These are phyloP conservation scores for Anastatica hierochuntica DNA, from an alignment of 345 rosid species.

Conservation along the genomic window DNA sequence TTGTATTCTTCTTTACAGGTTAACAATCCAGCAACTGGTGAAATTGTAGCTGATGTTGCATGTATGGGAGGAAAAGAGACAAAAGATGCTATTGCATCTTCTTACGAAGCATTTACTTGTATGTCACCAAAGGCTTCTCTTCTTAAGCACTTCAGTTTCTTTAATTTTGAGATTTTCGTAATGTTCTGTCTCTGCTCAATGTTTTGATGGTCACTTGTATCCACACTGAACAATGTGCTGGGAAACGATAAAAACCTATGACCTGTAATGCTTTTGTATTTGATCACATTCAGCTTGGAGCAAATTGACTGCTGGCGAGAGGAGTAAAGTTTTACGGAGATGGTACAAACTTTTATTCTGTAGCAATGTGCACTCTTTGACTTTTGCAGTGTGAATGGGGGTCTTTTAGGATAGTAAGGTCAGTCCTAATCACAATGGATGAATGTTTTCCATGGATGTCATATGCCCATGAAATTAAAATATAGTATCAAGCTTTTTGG, in stretches of 20 bases:
- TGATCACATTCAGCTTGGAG: slow-evolving; percentile 68
- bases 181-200: neutral
- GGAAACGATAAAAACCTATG: too few relatives aligned
- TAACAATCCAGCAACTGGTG: slow-evolving; percentile 81
- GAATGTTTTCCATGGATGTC: too few relatives aligned
- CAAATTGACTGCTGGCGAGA: slow-evolving; percentile 65
- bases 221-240: slow-evolving; percentile 2
- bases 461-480: too few relatives aligned
- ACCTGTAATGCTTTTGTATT: too few relatives aligned
- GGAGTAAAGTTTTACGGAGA: slow-evolving; percentile 66
- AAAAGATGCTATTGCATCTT: slow-evolving; percentile 79
- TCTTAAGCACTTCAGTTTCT: neutral
- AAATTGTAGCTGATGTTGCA: slow-evolving; percentile 59
- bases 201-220: slow-evolving; percentile 1
- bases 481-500: too few relatives aligned
- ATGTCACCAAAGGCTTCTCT: slow-evolving; percentile 19
- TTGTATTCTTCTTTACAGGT: slow-evolving; percentile 39
- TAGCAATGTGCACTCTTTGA: neutral
- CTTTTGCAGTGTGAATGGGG: slow-evolving; percentile 1
- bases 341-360: slow-evolving; percentile 42
- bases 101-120: slow-evolving; percentile 67
- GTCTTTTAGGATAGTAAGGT: too few relatives aligned
- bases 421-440: too few relatives aligned
- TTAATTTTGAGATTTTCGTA: neutral
- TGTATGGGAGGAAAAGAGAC: slow-evolving; percentile 84